phyloP scores from a whole-genome alignment of 306 rosid species.

The Vigna trinervia region DNA sequence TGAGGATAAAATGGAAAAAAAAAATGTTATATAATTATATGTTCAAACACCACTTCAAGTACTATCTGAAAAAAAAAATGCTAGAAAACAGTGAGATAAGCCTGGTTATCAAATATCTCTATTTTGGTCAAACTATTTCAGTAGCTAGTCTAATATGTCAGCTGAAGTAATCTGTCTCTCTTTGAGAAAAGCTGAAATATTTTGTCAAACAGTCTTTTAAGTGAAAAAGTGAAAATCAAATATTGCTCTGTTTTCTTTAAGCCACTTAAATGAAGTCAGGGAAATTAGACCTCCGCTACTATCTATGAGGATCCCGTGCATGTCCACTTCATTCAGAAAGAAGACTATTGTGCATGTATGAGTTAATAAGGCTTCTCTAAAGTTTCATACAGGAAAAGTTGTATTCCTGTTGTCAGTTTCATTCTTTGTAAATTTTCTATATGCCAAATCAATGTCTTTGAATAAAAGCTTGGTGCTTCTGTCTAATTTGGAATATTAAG shows the following conservation, averaged over 20 bases:
- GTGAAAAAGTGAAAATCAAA: neutral
- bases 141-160: neutral
- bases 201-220: neutral
- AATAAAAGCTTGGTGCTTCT: constrained; percentile 27
- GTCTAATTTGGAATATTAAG: constrained; percentile 42
- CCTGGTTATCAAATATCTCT: neutral
- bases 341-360: too few species aligned
- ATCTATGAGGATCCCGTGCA: too few species aligned
- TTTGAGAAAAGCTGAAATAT: neutral
- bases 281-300: too few species aligned
- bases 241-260: neutral
- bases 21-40: neutral
- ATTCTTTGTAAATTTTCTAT: constrained; percentile 22
- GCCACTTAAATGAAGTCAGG: constrained; percentile 4
- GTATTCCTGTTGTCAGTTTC: constrained; percentile 11
- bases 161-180: too few species aligned
- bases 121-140: neutral
- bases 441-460: constrained; percentile 26
- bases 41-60: neutral
- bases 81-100: neutral
- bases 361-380: neutral
- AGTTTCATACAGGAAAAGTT: constrained; percentile 24
- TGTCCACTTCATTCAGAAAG: too few species aligned
- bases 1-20: too few species aligned
- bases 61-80: neutral